Percentiles rank a stretch among this genome's conserved stretches.
phyloP scores from a whole-genome alignment of 805 yeast species.

The Sugiyamaella marilandica region DNA sequence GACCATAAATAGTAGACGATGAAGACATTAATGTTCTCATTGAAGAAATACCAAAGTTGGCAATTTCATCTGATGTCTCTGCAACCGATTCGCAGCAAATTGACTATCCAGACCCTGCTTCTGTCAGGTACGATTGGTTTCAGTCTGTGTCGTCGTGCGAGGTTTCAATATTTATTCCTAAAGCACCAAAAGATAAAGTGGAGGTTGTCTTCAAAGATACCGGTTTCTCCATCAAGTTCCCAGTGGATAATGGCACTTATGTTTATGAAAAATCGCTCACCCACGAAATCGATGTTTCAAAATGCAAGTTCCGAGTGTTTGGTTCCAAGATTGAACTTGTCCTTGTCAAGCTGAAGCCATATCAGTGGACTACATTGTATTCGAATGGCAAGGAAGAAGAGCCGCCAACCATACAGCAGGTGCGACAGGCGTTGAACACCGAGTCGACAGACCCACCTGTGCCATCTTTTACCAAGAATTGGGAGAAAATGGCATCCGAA shows the following conservation, averaged over 20 bases:
- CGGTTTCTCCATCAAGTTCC: conserved; percentile 15
- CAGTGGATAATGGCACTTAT: conserved; percentile 32
- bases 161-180: conserved; percentile 66
- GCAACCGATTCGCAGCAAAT: background rate
- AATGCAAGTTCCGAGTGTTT: conserved; percentile 48
- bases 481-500: conserved; percentile 55
- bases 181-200: conserved; percentile 48
- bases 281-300: conserved; percentile 44
- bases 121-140: conserved; percentile 62
- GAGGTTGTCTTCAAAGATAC: conserved; percentile 36
- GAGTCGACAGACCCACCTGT: conserved; percentile 53
- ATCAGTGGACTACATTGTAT: conserved; percentile 14
- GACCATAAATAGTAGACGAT: background rate
- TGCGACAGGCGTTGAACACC: conserved; percentile 14
- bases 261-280: conserved; percentile 46
- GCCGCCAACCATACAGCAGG: conserved; percentile 9
- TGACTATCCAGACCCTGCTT: conserved; percentile 16
- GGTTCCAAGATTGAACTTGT: conserved; percentile 71
- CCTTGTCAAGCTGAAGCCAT: conserved; percentile 43
- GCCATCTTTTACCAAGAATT: conserved; percentile 48
- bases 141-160: conserved; percentile 57
- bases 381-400: conserved; percentile 38
- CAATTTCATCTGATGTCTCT: background rate
- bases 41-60: conserved; percentile 1
- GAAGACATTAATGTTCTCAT: conserved; percentile 5